These are phyloP conservation scores for Vaccinium corymbosum DNA, from an alignment of 148 eudicot species.

Conservation along the genomic window DNA sequence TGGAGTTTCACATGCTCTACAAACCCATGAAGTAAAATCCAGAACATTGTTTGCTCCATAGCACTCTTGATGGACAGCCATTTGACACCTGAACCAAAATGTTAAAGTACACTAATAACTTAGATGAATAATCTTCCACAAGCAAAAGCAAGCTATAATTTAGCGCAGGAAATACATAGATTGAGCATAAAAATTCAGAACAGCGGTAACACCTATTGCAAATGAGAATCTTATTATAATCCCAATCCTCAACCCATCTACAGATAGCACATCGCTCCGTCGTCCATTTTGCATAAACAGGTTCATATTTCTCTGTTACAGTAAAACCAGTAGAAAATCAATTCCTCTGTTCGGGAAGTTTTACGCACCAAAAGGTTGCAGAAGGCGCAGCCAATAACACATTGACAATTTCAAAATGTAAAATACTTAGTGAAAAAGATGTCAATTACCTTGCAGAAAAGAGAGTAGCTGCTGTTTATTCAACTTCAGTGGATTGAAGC, in stretches of 20 bases:
- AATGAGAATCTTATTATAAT: constrained; percentile 79
- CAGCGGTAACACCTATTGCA: constrained; percentile 68
- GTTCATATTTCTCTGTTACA: constrained; percentile 61
- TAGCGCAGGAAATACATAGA: background rate
- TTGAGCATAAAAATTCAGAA: background rate
- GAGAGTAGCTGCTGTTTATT: constrained; percentile 52
- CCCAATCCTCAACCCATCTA: constrained; percentile 96
- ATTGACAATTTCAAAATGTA: background rate
- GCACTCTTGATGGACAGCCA: constrained; percentile 98
- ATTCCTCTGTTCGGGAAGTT: background rate
- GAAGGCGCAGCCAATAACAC: background rate
- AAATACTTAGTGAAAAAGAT: background rate
- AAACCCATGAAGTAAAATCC: constrained; percentile 90
- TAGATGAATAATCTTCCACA: background rate
- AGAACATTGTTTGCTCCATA: constrained; percentile 65
- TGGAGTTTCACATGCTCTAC: constrained; percentile 88
- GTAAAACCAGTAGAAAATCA: constrained; percentile 13
- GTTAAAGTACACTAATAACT: background rate
- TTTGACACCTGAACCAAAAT: constrained; percentile 74
- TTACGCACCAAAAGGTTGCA: background rate
- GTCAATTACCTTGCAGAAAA: constrained; percentile 55
- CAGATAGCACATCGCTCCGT: constrained; percentile 95
- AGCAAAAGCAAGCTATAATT: background rate
- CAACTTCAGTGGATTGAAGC: constrained; percentile 40
- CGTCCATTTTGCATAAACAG: constrained; percentile 85